phyloP scores from a whole-genome alignment of 1,139 yeast genomes.

The Diutina pseudorugosa region DNA sequence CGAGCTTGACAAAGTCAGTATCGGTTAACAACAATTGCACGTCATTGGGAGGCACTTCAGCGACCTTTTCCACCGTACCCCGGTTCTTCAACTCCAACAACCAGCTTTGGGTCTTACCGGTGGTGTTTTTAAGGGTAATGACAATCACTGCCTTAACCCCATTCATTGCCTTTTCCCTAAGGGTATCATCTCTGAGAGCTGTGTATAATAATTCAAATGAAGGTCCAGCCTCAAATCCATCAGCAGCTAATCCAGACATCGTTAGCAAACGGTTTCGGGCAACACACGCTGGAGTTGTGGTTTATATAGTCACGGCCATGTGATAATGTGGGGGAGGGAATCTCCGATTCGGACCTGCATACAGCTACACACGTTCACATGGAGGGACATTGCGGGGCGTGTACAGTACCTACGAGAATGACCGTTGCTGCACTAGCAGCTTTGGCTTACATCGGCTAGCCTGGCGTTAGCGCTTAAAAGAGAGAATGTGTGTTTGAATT shows the following conservation, averaged over 20 bases:
- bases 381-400: not conserved
- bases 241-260: conserved; percentile 28
- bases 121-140: conserved; percentile 59
- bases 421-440: no score
- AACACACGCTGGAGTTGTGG: not conserved
- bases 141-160: conserved; percentile 54
- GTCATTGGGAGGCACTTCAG: conserved; percentile 40
- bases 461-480: no score
- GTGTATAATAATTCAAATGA: conserved; percentile 29
- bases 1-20: conserved; percentile 53
- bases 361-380: not conserved
- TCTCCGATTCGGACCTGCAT: not conserved
- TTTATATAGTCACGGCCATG: not conserved
- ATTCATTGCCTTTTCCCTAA: conserved; percentile 29
- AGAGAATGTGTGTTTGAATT: no score
- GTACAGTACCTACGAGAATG: no score
- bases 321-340: not conserved
- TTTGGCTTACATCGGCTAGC: not conserved
- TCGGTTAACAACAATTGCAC: conserved; percentile 57
- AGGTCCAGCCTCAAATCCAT: conserved; percentile 37
- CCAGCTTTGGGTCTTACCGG: conserved; percentile 58
- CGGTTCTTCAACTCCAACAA: conserved; percentile 54
- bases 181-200: conserved; percentile 26
- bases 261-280: not conserved
- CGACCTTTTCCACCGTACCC: conserved; percentile 44